Evolutionary conservation across 257 asterid genomes (phyloP).

Genomic region (Jacaranda mimosifolia): DNA sequence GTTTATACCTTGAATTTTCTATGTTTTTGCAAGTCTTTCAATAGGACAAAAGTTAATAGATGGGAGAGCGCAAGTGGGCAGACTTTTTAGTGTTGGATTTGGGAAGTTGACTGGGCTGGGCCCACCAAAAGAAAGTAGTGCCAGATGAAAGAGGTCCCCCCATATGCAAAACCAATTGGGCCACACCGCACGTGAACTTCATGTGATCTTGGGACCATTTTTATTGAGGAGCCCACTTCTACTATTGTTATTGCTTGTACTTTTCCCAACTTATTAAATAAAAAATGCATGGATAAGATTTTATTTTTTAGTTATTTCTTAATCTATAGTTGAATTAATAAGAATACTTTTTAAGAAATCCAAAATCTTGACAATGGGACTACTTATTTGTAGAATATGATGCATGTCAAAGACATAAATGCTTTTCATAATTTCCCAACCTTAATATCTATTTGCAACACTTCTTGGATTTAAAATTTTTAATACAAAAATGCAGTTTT

Average conservation of each 20-base stretch:
- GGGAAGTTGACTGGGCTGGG: slow-evolving; percentile 39
- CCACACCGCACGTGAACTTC: slow-evolving; percentile 52
- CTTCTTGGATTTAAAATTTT: too few species aligned
- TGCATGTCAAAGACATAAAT: neutral
- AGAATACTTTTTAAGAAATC: neutral
- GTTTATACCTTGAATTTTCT: neutral
- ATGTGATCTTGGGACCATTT: slow-evolving; percentile 43
- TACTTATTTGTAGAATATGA: too few species aligned
- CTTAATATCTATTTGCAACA: too few species aligned
- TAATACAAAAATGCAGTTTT: too few species aligned
- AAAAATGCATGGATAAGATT: neutral
- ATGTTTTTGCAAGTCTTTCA: neutral
- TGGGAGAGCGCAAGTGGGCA: neutral
- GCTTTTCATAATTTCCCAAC: too few species aligned
- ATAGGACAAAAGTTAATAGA: slow-evolving; percentile 12
- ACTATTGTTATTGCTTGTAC: slow-evolving; percentile 24
- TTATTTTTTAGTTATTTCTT: neutral
- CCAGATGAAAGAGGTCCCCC: slow-evolving; percentile 29
- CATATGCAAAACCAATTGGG: slow-evolving; percentile 26
- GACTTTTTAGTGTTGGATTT: neutral
- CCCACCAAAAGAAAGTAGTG: slow-evolving; percentile 20
- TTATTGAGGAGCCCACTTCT: slow-evolving; percentile 26
- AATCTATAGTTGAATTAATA: neutral
- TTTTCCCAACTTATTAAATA: neutral
- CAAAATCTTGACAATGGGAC: neutral